Conservation (phyloP, 176 grass and related monocot genomes). For the Ensete ventricosum region DNA sequence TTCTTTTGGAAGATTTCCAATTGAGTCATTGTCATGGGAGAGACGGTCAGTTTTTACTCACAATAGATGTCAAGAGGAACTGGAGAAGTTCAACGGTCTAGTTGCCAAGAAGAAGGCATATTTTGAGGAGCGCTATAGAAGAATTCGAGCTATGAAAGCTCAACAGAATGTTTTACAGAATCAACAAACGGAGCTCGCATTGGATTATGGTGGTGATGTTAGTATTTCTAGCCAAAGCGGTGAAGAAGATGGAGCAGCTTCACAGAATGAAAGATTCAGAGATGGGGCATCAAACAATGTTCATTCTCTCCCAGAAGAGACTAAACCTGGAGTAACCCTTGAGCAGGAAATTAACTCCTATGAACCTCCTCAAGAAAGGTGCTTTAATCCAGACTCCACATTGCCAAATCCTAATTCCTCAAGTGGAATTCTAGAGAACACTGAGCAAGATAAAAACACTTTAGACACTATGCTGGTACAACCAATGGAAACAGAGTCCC, state of each 20-base stretch:
- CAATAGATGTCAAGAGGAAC: constrained; percentile 82
- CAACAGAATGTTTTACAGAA: constrained; percentile 73
- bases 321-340: constrained; percentile 12
- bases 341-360: constrained; percentile 31
- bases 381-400: constrained; percentile 18
- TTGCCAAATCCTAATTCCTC: constrained; percentile 25
- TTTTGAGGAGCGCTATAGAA: constrained; percentile 96
- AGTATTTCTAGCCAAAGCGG: constrained; percentile 79
- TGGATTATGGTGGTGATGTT: constrained; percentile 84
- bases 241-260: constrained; percentile 35
- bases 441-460: constrained; percentile 14
- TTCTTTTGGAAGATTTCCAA: constrained; percentile 86
- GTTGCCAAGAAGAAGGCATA: constrained; percentile 97
- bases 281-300: constrained; percentile 27
- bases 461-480: neutral
- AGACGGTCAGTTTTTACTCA: constrained; percentile 92
- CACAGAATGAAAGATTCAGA: constrained; percentile 38
- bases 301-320: constrained; percentile 29
- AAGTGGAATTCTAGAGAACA: constrained; percentile 26
- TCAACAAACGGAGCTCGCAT: constrained; percentile 73
- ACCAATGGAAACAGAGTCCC: neutral
- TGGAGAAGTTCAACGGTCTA: constrained; percentile 93
- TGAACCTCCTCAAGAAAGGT: constrained; percentile 19
- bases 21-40: constrained; percentile 91
- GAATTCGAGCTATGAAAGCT: constrained; percentile 73